Percentiles rank a stretch among this genome's conserved stretches.
Evolutionary conservation across 2,329 filamentous ascomycete species (phyloP).

Genomic region (Biscogniauxia mediterranea): DNA sequence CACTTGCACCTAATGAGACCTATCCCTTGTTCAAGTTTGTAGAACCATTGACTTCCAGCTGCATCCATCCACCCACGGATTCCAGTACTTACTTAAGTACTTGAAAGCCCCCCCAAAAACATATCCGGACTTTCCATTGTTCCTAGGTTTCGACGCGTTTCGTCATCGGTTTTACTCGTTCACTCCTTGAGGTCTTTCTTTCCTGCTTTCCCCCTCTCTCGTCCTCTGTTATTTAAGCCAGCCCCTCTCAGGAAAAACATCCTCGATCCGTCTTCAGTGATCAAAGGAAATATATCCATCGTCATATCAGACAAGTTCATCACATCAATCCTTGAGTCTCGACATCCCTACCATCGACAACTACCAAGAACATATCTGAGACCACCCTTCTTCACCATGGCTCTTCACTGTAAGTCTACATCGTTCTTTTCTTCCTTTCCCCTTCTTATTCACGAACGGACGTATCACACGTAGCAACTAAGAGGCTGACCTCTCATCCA

Average conservation of each 20-base stretch:
- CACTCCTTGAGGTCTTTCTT: not conserved
- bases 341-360: conserved; percentile 3
- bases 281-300: not conserved
- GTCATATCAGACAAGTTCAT: not conserved
- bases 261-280: not conserved
- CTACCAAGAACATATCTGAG: not conserved
- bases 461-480: too few relatives aligned
- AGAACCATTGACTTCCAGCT: too few relatives aligned
- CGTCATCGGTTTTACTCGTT: not conserved
- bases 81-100: too few relatives aligned
- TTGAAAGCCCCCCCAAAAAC: too few relatives aligned
- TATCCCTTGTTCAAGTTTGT: too few relatives aligned
- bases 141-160: not conserved
- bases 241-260: not conserved
- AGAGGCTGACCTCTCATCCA: not conserved
- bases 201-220: not conserved
- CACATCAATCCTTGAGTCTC: not conserved
- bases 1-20: too few relatives aligned
- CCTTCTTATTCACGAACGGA: too few relatives aligned
- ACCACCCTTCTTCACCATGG: conserved; percentile 43
- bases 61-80: too few relatives aligned
- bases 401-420: conserved; percentile 55
- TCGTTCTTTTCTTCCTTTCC: not conserved
- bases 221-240: not conserved
- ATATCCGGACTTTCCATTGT: not conserved